Percentiles rank a stretch among this genome's conserved stretches.
phyloP scores from a whole-genome alignment of 2,329 filamentous ascomycete species.

The Thielaviopsis ethacetica region DNA sequence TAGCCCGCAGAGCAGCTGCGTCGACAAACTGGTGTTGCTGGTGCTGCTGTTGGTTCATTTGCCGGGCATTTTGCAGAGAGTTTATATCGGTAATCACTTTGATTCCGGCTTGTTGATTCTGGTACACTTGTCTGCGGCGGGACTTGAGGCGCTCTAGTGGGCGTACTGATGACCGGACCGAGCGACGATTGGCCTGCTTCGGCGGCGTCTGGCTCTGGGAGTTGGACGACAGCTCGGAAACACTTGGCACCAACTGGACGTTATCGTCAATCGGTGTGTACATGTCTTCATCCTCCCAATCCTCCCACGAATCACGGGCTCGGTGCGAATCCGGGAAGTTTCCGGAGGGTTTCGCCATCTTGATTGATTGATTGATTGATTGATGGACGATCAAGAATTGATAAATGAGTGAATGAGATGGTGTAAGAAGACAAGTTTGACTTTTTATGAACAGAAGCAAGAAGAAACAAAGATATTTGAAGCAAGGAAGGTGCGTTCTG shows the following conservation, averaged over 20 bases:
- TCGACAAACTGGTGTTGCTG: conserved; percentile 36
- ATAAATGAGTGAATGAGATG: not conserved
- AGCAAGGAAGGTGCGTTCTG: not conserved
- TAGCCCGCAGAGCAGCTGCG: conserved; percentile 39
- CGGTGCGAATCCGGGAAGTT: not conserved
- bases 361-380: no score
- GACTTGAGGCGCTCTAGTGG: conserved; percentile 36
- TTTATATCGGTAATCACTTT: conserved; percentile 55
- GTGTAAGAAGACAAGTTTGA: not conserved
- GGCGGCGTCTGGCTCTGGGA: not conserved
- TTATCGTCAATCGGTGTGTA: conserved; percentile 20
- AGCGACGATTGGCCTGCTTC: not conserved
- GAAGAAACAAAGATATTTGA: not conserved
- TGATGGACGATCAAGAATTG: not conserved
- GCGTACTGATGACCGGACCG: conserved; percentile 23
- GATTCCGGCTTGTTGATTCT: conserved; percentile 47
- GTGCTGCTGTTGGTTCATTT: conserved; percentile 12
- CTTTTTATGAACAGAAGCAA: not conserved
- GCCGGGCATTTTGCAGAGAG: conserved; percentile 22
- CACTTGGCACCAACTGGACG: conserved; percentile 18
- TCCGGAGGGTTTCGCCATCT: not conserved
- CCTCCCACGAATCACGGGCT: conserved; percentile 29
- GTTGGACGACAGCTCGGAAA: not conserved
- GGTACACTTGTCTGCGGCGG: conserved; percentile 40
- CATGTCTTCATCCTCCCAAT: conserved; percentile 31